phyloP scores from a whole-genome alignment of 306 rosid species.

The Gastrolobium villosum region DNA sequence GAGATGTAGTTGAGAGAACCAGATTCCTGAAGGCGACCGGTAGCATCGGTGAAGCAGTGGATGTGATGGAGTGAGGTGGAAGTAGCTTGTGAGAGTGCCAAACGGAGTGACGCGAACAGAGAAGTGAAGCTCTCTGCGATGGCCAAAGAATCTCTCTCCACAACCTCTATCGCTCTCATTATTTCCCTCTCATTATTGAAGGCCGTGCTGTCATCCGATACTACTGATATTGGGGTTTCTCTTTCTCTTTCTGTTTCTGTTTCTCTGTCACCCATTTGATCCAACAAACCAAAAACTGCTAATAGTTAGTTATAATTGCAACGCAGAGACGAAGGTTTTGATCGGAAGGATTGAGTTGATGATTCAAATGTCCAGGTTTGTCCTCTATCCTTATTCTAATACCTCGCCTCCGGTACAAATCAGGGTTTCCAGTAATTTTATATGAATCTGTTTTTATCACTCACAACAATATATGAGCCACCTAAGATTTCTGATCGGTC shows the following conservation, averaged over 20 bases:
- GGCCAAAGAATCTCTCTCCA: conserved; percentile 82
- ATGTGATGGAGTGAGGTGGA: conserved; percentile 80
- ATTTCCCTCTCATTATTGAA: conserved; percentile 57
- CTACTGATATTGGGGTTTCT: conserved; percentile 47
- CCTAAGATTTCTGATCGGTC: too few relatives aligned
- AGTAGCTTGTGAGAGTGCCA: conserved; percentile 74
- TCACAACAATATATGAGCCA: too few relatives aligned
- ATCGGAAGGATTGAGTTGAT: too few relatives aligned
- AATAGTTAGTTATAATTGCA: too few relatives aligned
- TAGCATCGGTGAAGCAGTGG: conserved; percentile 81
- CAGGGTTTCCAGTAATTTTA: too few relatives aligned
- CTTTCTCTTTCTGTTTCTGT: conserved; percentile 8
- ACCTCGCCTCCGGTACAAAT: too few relatives aligned
- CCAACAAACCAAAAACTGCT: too few relatives aligned
- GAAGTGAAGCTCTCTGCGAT: conserved; percentile 81
- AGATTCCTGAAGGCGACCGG: conserved; percentile 95
- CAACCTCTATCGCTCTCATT: conserved; percentile 74
- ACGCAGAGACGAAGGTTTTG: too few relatives aligned
- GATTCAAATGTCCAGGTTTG: too few relatives aligned
- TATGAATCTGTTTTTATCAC: too few relatives aligned
- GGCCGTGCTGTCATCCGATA: conserved; percentile 27
- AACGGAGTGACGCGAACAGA: conserved; percentile 82
- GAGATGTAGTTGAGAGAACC: conserved; percentile 42
- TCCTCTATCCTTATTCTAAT: too few relatives aligned
- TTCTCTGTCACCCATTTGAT: conserved; percentile 44